Evolutionary conservation across 306 rosid species (phyloP).

Genomic region (Quercus wislizeni): DNA sequence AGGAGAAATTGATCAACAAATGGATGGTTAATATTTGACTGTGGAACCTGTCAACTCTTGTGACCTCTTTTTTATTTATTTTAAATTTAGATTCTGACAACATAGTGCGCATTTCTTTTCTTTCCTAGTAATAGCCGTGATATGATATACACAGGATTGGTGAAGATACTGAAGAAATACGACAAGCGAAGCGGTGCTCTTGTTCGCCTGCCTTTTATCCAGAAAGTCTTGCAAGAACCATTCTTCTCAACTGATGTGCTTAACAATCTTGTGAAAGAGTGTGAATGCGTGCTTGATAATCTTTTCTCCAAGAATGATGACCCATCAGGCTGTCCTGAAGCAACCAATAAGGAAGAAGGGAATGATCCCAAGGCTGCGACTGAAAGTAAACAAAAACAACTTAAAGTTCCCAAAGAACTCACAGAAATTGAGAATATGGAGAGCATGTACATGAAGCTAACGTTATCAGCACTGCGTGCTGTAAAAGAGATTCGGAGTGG

Average conservation of each 20-base stretch:
- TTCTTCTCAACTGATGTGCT: constrained; percentile 79
- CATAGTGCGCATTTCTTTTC: not conserved
- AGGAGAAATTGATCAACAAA: not conserved
- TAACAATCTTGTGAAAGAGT: constrained; percentile 73
- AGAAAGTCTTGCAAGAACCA: constrained; percentile 74
- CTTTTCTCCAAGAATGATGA: constrained; percentile 53
- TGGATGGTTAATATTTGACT: not conserved
- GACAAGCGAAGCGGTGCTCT: constrained; percentile 82
- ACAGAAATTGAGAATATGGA: constrained; percentile 70
- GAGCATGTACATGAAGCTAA: constrained; percentile 57
- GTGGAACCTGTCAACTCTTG: not conserved
- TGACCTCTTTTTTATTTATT: not conserved
- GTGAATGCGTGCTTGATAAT: constrained; percentile 54
- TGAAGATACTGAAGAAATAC: constrained; percentile 88
- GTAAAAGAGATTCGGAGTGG: constrained; percentile 69
- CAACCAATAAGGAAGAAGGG: constrained; percentile 34
- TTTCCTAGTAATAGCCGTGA: not conserved
- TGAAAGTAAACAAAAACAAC: constrained; percentile 28
- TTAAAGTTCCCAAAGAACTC: constrained; percentile 56
- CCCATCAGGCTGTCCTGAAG: constrained; percentile 26
- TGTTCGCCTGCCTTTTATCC: constrained; percentile 67
- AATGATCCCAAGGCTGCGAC: constrained; percentile 20
- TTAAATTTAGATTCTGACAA: not conserved
- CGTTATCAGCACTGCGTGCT: constrained; percentile 58
- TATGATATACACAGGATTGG: constrained; percentile 40